Percentiles rank a stretch among this genome's conserved stretches.
Evolutionary conservation across 192 early-diverging fungal genomes (phyloP).

Genomic region (Podila verticillata): DNA sequence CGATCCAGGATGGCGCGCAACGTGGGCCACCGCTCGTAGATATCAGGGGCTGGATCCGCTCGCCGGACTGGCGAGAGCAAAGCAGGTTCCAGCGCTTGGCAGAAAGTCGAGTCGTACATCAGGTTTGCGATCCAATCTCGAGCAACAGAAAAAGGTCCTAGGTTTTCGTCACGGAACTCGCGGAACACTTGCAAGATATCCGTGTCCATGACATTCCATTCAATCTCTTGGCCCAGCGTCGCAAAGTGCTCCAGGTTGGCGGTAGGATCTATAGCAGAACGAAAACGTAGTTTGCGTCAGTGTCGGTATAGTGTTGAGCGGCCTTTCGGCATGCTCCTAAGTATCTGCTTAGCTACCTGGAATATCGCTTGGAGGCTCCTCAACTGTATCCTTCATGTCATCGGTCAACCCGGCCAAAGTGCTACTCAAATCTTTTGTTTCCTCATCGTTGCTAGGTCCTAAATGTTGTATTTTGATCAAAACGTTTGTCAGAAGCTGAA

Average conservation of each 20-base stretch:
- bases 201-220: not conserved
- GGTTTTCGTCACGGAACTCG: not conserved
- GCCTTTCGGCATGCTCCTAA: not conserved
- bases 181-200: conserved; percentile 5
- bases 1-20: not conserved
- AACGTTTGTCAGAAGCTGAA: not conserved
- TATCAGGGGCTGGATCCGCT: conserved; percentile 4
- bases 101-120: conserved; percentile 12
- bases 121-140: conserved; percentile 19
- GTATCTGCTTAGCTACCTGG: not conserved
- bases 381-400: not conserved
- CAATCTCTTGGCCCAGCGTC: not conserved
- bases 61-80: not conserved
- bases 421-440: not conserved
- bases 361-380: too few relatives aligned
- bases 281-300: too few relatives aligned
- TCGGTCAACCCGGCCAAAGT: not conserved
- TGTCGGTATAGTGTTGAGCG: too few relatives aligned
- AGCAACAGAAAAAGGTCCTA: conserved; percentile 3
- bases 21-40: conserved; percentile 22
- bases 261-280: not conserved
- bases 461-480: not conserved
- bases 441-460: not conserved
- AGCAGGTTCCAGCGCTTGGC: not conserved
- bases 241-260: not conserved